These are phyloP conservation scores for Phaeophleospora eucalypticola DNA, from an alignment of 2,329 filamentous ascomycete genomes.

Conservation along the genomic window DNA sequence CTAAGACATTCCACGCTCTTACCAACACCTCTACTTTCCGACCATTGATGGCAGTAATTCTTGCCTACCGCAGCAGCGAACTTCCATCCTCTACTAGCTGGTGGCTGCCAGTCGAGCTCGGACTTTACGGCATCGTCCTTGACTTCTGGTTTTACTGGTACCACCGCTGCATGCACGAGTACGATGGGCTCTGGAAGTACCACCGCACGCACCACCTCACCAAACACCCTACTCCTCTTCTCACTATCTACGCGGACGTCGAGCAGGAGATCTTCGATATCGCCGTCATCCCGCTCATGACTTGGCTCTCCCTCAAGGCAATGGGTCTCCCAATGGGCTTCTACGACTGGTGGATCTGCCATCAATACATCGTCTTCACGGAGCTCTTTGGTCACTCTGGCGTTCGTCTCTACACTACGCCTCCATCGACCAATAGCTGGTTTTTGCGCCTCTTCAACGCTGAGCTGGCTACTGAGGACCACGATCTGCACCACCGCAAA, in stretches of 20 bases:
- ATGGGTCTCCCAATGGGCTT: slow-evolving; percentile 44
- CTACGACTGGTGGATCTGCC: slow-evolving; percentile 47
- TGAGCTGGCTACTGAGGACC: slow-evolving; percentile 43
- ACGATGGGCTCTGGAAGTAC: slow-evolving; percentile 40
- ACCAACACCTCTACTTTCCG: slow-evolving; percentile 15
- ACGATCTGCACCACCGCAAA: slow-evolving; percentile 39
- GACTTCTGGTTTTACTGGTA: slow-evolving; percentile 45
- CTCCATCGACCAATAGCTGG: slow-evolving; percentile 36
- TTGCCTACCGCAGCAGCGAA: slow-evolving; percentile 14
- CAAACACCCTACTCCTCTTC: slow-evolving; percentile 43
- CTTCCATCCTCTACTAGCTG: slow-evolving; percentile 21
- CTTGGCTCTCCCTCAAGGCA: slow-evolving; percentile 36
- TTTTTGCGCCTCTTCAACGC: slow-evolving; percentile 32
- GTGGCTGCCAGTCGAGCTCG: slow-evolving; percentile 38
- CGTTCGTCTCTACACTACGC: slow-evolving; percentile 35
- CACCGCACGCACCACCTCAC: slow-evolving; percentile 47
- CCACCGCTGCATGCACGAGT: slow-evolving; percentile 43
- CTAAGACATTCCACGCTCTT: slow-evolving; percentile 20
- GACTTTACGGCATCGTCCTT: slow-evolving; percentile 41
- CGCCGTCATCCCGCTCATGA: slow-evolving; percentile 38
- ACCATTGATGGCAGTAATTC: slow-evolving; percentile 17
- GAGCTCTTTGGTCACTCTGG: slow-evolving; percentile 41
- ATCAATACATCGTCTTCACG: slow-evolving; percentile 43
- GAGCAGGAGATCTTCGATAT: slow-evolving; percentile 45
- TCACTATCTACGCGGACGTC: slow-evolving; percentile 41